Evolutionary conservation across 345 rosid genomes (phyloP).

Genomic region (Salix purpurea): DNA sequence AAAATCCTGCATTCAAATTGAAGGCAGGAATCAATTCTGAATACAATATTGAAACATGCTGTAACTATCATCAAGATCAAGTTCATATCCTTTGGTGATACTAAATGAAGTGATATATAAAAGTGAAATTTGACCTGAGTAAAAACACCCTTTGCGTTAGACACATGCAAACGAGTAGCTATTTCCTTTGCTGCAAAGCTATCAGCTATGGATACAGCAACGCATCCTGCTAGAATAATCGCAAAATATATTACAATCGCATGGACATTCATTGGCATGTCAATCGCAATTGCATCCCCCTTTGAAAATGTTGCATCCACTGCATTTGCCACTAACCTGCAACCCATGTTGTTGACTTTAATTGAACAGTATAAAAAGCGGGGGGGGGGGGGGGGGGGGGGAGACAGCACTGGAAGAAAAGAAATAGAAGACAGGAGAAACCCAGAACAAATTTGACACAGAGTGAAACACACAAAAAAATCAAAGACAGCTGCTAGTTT

Average conservation of each 20-base stretch:
- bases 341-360: neutral
- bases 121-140: constrained; percentile 61
- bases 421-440: too few relatives aligned
- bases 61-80: neutral
- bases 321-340: constrained; percentile 80
- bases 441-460: too few relatives aligned
- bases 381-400: neutral
- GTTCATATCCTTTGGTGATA: neutral
- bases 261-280: constrained; percentile 89
- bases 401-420: too few relatives aligned
- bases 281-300: constrained; percentile 88
- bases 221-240: constrained; percentile 64
- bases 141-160: constrained; percentile 80
- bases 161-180: constrained; percentile 64
- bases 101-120: neutral
- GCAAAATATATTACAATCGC: constrained; percentile 84
- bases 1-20: constrained; percentile 56
- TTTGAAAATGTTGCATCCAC: constrained; percentile 50
- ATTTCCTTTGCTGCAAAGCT: constrained; percentile 89
- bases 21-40: neutral
- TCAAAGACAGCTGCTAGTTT: too few relatives aligned
- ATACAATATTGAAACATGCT: too few relatives aligned
- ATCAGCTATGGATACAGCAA: constrained; percentile 93
- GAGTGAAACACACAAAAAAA: too few relatives aligned
- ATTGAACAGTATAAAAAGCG: neutral